phyloP scores from a whole-genome alignment of 768 basidiomycete species.

The Tylopilus vinaceipallidus region DNA sequence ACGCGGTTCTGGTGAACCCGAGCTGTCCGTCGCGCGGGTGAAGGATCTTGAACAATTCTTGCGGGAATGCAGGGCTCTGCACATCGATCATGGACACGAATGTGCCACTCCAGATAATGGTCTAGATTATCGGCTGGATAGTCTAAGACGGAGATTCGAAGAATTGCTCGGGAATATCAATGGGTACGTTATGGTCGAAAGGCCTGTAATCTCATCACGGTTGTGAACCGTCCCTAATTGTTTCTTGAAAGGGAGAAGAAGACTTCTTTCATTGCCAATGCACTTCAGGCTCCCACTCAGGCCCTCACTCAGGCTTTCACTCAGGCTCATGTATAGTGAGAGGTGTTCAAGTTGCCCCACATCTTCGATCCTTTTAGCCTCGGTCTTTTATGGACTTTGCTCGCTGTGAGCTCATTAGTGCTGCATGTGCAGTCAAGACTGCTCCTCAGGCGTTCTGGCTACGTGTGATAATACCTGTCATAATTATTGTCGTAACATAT shows the following conservation, averaged over 20 bases:
- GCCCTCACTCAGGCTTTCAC: no score
- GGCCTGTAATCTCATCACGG: not conserved
- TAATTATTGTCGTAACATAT: not conserved
- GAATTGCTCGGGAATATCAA: constrained; percentile 26
- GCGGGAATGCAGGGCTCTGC: constrained; percentile 57
- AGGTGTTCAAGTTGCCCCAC: no score
- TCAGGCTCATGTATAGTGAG: no score
- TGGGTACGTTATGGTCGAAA: constrained; percentile 16
- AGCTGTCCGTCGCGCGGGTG: constrained; percentile 51
- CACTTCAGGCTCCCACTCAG: not conserved
- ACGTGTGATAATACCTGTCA: not conserved
- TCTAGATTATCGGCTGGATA: constrained; percentile 5
- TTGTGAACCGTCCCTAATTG: constrained; percentile 2
- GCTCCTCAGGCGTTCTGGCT: not conserved
- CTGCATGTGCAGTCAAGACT: not conserved
- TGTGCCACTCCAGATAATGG: constrained; percentile 8
- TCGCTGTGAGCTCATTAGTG: not conserved
- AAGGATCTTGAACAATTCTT: constrained; percentile 68
- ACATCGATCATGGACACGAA: constrained; percentile 53
- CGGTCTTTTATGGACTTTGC: not conserved
- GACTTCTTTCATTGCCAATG: constrained; percentile 15
- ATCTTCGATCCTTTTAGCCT: not conserved
- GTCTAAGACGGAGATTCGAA: constrained; percentile 28
- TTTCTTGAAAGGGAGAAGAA: constrained; percentile 18
- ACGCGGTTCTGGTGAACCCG: constrained; percentile 70